phyloP scores from a whole-genome alignment of 2,329 filamentous ascomycete genomes.

The Alternaria infectoria region DNA sequence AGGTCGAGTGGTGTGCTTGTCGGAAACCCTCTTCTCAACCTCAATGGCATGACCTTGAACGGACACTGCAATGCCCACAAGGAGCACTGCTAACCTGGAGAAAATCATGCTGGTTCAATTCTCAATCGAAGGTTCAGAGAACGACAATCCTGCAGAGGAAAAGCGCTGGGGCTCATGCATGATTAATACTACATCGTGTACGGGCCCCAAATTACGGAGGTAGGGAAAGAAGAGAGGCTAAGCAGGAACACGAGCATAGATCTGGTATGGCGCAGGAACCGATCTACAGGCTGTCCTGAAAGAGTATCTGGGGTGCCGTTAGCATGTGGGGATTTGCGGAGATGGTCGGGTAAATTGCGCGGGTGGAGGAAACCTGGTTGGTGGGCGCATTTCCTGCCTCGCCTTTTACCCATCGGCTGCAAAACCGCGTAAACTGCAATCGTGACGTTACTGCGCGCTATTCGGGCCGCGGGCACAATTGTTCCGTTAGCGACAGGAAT shows the following conservation, averaged over 20 bases:
- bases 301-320: slow-evolving; percentile 13
- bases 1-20: slow-evolving; percentile 22
- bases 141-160: not conserved
- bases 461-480: slow-evolving; percentile 8
- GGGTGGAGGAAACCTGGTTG: slow-evolving; percentile 33
- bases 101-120: slow-evolving; percentile 19
- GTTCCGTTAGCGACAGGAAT: slow-evolving; percentile 1
- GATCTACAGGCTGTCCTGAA: slow-evolving; percentile 24
- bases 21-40: not conserved
- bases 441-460: not conserved
- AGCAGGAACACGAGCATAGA: slow-evolving; percentile 22
- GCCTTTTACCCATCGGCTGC: slow-evolving; percentile 26
- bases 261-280: slow-evolving; percentile 15
- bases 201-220: slow-evolving; percentile 22
- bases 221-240: slow-evolving; percentile 25
- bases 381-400: slow-evolving; percentile 18
- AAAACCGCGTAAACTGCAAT: slow-evolving; percentile 14
- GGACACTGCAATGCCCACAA: slow-evolving; percentile 16
- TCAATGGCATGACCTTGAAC: slow-evolving; percentile 17
- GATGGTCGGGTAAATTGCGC: slow-evolving; percentile 43
- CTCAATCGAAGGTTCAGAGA: not conserved
- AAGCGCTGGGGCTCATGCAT: slow-evolving; percentile 4
- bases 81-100: slow-evolving; percentile 17
- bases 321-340: slow-evolving; percentile 31
- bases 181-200: slow-evolving; percentile 18